Conservation (phyloP, 2,329 filamentous ascomycete species). For the Nothopassalora personata region DNA sequence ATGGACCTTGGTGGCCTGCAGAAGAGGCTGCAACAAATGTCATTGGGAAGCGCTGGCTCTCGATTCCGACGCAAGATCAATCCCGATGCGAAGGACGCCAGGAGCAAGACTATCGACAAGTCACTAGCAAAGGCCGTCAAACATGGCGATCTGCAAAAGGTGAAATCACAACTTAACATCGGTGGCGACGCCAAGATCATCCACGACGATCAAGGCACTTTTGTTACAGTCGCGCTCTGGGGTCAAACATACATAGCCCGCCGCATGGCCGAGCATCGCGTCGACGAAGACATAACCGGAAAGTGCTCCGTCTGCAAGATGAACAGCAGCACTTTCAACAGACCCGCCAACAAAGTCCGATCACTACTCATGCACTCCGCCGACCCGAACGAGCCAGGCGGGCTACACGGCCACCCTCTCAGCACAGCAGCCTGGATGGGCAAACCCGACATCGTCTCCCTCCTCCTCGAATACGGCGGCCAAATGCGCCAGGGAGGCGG, state of each 20-base stretch:
- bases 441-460: conserved; percentile 19
- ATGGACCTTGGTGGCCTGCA: conserved; percentile 24
- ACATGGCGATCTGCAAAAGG: conserved; percentile 15
- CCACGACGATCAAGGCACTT: conserved; percentile 8
- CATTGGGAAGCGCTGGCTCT: conserved; percentile 15
- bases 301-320: conserved; percentile 16
- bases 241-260: conserved; percentile 12
- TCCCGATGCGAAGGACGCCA: conserved; percentile 3
- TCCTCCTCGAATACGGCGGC: conserved; percentile 26
- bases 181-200: conserved; percentile 13
- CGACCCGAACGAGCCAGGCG: conserved; percentile 17
- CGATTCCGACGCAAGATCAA: neutral
- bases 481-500: conserved; percentile 18
- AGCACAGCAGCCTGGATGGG: conserved; percentile 23
- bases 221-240: conserved; percentile 18
- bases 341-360: conserved; percentile 18
- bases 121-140: conserved; percentile 15
- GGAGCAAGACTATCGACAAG: conserved; percentile 14
- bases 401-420: conserved; percentile 21
- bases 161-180: conserved; percentile 12
- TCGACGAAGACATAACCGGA: conserved; percentile 17
- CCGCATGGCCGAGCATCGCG: conserved; percentile 15
- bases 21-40: conserved; percentile 22
- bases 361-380: conserved; percentile 26
- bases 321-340: conserved; percentile 11